Evolutionary conservation across 1,284 basidiomycete species (phyloP).

Genomic region (Cryptococcus sp.): DNA sequence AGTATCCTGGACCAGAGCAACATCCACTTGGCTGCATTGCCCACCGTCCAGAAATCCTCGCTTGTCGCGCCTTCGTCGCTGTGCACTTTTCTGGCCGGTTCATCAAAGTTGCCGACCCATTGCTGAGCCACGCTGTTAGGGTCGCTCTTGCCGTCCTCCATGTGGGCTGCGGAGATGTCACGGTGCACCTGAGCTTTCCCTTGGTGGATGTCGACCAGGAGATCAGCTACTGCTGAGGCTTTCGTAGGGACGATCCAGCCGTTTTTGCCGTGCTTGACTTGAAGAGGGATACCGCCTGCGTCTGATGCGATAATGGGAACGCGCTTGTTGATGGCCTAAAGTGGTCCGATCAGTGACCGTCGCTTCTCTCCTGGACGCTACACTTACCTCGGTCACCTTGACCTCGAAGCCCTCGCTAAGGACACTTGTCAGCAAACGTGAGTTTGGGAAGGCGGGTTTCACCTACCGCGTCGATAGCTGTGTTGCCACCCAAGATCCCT

Average conservation of each 20-base stretch:
- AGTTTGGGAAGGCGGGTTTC: background rate
- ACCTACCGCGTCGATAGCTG: conserved; percentile 41
- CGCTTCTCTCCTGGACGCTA: background rate
- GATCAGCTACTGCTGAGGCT: conserved; percentile 68
- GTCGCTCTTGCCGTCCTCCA: conserved; percentile 22
- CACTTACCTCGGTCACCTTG: conserved; percentile 72
- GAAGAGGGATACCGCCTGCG: conserved; percentile 85
- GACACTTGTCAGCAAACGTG: conserved; percentile 58
- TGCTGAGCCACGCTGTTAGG: conserved; percentile 39
- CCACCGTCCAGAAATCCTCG: conserved; percentile 53
- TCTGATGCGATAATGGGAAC: conserved; percentile 76
- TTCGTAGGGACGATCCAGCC: conserved; percentile 75
- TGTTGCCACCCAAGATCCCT: conserved; percentile 48
- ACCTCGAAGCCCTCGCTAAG: conserved; percentile 86
- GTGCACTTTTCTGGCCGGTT: conserved; percentile 27
- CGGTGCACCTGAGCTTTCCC: conserved; percentile 56
- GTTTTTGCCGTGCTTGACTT: conserved; percentile 77
- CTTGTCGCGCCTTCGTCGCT: conserved; percentile 28
- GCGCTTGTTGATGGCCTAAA: conserved; percentile 70
- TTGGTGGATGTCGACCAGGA: conserved; percentile 72
- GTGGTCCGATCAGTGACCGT: background rate
- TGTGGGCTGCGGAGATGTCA: conserved; percentile 15
- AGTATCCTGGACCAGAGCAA: conserved; percentile 35
- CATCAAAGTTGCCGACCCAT: conserved; percentile 32
- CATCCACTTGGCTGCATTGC: conserved; percentile 49